These are phyloP conservation scores for Gossypium mustelinum DNA, from an alignment of 345 rosid genomes.

Conservation along the genomic window DNA sequence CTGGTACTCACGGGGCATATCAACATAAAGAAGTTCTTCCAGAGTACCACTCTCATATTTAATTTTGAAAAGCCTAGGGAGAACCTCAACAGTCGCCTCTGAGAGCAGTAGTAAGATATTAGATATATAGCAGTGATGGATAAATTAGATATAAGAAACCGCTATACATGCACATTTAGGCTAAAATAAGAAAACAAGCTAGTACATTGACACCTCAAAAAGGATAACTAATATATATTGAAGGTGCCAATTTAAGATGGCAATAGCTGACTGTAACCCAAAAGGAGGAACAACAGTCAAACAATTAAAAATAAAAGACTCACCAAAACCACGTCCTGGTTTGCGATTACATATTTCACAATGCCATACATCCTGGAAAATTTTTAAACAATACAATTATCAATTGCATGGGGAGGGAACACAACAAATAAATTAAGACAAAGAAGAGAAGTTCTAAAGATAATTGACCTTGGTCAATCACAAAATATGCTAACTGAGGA, in stretches of 20 bases:
- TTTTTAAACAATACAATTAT: background rate
- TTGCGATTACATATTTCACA: slow-evolving; percentile 95
- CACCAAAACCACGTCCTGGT: slow-evolving; percentile 99
- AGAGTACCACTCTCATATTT: slow-evolving; percentile 98
- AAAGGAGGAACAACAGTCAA: background rate
- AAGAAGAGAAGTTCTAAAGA: background rate
- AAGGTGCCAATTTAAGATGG: background rate
- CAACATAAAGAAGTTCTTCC: slow-evolving; percentile 92
- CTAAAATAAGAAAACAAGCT: background rate
- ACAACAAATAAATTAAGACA: background rate
- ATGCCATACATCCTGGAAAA: slow-evolving; percentile 93
- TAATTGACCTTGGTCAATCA: slow-evolving; percentile 12
- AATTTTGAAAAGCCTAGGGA: slow-evolving; percentile 96
- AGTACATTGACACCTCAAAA: background rate
- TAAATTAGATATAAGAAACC: background rate
- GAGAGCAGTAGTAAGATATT: slow-evolving; percentile 23
- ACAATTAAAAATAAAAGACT: slow-evolving; percentile 15
- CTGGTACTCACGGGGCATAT: slow-evolving; percentile 94
- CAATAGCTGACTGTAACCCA: background rate
- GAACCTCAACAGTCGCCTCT: slow-evolving; percentile 98
- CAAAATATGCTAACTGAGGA: background rate
- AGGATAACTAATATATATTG: background rate
- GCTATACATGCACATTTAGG: background rate
- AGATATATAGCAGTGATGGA: slow-evolving; percentile 1
- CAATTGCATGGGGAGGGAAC: no score